Percentiles rank a stretch among this genome's conserved stretches.
Conservation (phyloP, 108 stramenopile species). For the Fistulifera pelliculosa region DNA sequence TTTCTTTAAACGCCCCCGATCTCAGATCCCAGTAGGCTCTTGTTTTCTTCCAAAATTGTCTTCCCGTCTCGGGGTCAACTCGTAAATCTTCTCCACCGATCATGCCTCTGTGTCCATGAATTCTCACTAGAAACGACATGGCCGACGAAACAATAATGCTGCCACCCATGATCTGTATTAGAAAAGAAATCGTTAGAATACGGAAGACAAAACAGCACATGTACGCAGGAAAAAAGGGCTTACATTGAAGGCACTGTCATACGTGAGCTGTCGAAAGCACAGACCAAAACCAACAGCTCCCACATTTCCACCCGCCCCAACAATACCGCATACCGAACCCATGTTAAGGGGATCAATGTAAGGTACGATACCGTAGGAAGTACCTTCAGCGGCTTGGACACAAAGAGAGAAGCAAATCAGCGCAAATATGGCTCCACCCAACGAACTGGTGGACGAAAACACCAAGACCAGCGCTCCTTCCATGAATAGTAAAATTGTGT, state of each 20-base stretch:
- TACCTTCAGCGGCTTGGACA: constrained; percentile 75
- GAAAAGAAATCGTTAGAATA: too few species aligned
- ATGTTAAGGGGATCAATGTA: constrained; percentile 57
- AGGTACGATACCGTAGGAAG: constrained; percentile 74
- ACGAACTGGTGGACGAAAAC: constrained; percentile 36
- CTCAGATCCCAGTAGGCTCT: too few species aligned
- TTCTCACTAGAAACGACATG: constrained; percentile 39
- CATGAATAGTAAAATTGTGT: constrained; percentile 35
- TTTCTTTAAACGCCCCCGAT: too few species aligned
- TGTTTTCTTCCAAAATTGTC: background rate
- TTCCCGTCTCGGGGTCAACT: constrained; percentile 18
- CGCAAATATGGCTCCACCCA: constrained; percentile 44
- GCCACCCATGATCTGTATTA: constrained; percentile 60
- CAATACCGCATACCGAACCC: constrained; percentile 68
- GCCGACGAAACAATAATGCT: constrained; percentile 31
- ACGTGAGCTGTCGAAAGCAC: constrained; percentile 38
- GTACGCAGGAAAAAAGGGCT: too few species aligned
- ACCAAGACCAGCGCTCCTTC: constrained; percentile 65
- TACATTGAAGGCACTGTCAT: constrained; percentile 31
- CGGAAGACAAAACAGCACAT: too few species aligned
- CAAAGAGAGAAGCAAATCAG: constrained; percentile 70
- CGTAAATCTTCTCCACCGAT: constrained; percentile 35
- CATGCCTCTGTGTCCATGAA: constrained; percentile 55
- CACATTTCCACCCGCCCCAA: constrained; percentile 74
- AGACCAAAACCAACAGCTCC: constrained; percentile 58